A percentile compares a stretch with the other conserved stretches of the same genome.
Evolutionary conservation across 2,329 filamentous ascomycete genomes (phyloP).

Genomic region (Sporothrix variecibatus): DNA sequence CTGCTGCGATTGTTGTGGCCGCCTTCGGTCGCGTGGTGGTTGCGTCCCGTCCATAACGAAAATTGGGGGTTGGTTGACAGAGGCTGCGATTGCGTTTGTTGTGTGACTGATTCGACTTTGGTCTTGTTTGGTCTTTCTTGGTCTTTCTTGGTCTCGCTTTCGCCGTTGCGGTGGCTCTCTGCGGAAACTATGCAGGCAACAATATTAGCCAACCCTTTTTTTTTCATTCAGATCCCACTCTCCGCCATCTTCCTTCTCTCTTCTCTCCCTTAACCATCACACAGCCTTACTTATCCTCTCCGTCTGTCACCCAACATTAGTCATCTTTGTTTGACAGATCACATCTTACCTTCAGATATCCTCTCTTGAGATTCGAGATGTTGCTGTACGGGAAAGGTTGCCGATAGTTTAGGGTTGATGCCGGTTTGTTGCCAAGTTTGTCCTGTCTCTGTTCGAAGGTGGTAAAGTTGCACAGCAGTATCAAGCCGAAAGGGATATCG

Average conservation of each 20-base stretch:
- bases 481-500: neutral
- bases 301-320: too few species aligned
- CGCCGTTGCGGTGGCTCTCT: neutral
- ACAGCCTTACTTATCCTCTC: neutral
- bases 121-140: neutral
- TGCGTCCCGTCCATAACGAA: neutral
- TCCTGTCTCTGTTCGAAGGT: neutral
- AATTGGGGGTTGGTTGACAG: neutral
- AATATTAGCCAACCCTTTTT: slow-evolving; percentile 1
- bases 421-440: neutral
- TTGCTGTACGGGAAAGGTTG: neutral
- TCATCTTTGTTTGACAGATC: neutral
- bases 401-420: too few species aligned
- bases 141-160: neutral
- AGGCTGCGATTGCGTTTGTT: neutral
- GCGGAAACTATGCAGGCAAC: neutral
- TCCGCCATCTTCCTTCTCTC: neutral
- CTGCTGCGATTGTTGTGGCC: neutral
- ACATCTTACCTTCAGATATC: neutral
- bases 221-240: neutral
- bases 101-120: neutral
- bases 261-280: neutral
- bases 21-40: neutral
- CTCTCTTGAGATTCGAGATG: neutral
- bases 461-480: neutral